These are phyloP conservation scores for Euptelea pleiosperma DNA, from an alignment of 164 flowering plant genomes.

Conservation along the genomic window DNA sequence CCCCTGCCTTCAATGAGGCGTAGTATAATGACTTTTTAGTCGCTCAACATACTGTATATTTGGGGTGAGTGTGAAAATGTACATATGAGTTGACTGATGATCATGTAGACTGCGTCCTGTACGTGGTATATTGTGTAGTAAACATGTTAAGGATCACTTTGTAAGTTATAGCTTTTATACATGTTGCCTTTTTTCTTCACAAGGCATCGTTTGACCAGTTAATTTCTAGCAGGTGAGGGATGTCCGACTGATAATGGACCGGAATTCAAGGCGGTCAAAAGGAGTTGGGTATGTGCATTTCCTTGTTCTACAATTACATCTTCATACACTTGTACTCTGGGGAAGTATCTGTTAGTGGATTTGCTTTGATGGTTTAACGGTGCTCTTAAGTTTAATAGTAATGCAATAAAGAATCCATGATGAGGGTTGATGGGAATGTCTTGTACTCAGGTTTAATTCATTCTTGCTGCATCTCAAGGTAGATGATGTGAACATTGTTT, in stretches of 20 bases:
- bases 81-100: slow-evolving; percentile 18
- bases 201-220: slow-evolving; percentile 3
- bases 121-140: slow-evolving; percentile 13
- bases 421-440: slow-evolving; percentile 61
- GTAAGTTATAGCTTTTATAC: slow-evolving; percentile 4
- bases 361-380: slow-evolving; percentile 39
- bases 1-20: slow-evolving; percentile 33
- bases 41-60: slow-evolving; percentile 32
- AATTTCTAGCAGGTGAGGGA: slow-evolving; percentile 72
- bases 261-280: slow-evolving; percentile 94
- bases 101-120: slow-evolving; percentile 10
- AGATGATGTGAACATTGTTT: too few relatives aligned
- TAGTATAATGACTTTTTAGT: slow-evolving; percentile 34
- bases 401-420: slow-evolving; percentile 50
- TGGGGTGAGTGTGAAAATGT: slow-evolving; percentile 28
- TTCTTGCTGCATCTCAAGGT: too few relatives aligned
- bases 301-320: neutral
- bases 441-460: too few relatives aligned
- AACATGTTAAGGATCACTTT: slow-evolving; percentile 16
- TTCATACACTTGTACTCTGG: slow-evolving; percentile 7
- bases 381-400: slow-evolving; percentile 56
- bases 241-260: slow-evolving; percentile 93
- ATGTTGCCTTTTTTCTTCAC: neutral
- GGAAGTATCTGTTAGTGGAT: slow-evolving; percentile 17
- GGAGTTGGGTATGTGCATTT: slow-evolving; percentile 92